Percentiles rank a stretch among this genome's conserved stretches.
These are phyloP conservation scores for Torulaspora microellipsoides DNA, from an alignment of 805 yeast species.

Conservation along the genomic window DNA sequence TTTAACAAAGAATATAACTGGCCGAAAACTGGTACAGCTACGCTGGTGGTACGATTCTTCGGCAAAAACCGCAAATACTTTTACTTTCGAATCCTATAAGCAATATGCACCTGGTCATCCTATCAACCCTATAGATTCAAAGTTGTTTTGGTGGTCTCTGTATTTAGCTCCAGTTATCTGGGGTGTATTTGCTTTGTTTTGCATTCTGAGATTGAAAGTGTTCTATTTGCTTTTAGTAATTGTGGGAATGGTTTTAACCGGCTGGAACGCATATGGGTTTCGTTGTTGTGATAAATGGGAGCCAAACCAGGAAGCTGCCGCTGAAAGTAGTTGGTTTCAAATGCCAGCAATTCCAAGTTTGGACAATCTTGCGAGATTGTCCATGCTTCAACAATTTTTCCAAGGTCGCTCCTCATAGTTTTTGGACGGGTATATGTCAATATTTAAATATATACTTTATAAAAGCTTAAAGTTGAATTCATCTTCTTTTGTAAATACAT, in stretches of 20 bases:
- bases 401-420: slow-evolving; percentile 15
- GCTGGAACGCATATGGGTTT: slow-evolving; percentile 85
- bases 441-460: neutral
- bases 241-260: slow-evolving; percentile 66
- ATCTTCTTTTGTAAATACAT: slow-evolving; percentile 89
- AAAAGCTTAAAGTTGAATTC: slow-evolving; percentile 5
- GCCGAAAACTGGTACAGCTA: slow-evolving; percentile 83
- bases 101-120: slow-evolving; percentile 39
- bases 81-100: slow-evolving; percentile 34
- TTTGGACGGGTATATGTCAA: neutral
- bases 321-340: slow-evolving; percentile 28
- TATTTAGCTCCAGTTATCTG: slow-evolving; percentile 75
- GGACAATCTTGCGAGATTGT: slow-evolving; percentile 24
- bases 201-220: slow-evolving; percentile 72
- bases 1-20: slow-evolving; percentile 88
- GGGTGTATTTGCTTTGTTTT: slow-evolving; percentile 69
- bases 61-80: slow-evolving; percentile 23
- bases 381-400: slow-evolving; percentile 29
- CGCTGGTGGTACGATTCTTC: slow-evolving; percentile 94
- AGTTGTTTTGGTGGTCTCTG: slow-evolving; percentile 77
- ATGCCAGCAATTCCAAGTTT: slow-evolving; percentile 27
- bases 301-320: slow-evolving; percentile 18
- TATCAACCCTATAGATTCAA: slow-evolving; percentile 89
- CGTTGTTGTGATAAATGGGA: slow-evolving; percentile 91
- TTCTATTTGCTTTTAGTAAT: slow-evolving; percentile 56